phyloP scores from a whole-genome alignment of 306 rosid genomes.

The cucumber (Cucumis sativus) region Cucumber_9930_V3 NC_026661.2:22456001-22456500 shows the following conservation, averaged over 20 bases:
- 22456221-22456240: conserved; percentile 61
- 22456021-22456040: conserved; percentile 35
- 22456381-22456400: conserved; percentile 21
- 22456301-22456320: conserved; percentile 28
- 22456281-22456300: conserved; percentile 12
- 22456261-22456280: conserved; percentile 1
- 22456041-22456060: conserved; percentile 72
- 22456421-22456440: neutral
- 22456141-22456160: conserved; percentile 38
- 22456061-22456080: conserved; percentile 56
- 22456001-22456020: conserved; percentile 60
- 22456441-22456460: neutral
- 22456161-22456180: conserved; percentile 31
- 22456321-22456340: conserved; percentile 19
- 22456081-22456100: conserved; percentile 64
- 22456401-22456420: conserved; percentile 50
- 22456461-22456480: neutral
- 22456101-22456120: conserved; percentile 48
- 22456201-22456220: conserved; percentile 52
- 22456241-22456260: conserved; percentile 34
- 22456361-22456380: conserved; percentile 18
- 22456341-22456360: conserved; percentile 5
- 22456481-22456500: neutral
- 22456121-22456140: conserved; percentile 38
- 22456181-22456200: conserved; percentile 29